These are phyloP conservation scores for Sabuloglossum arenarium DNA, from an alignment of 495 filamentous ascomycete genomes.

Conservation along the genomic window DNA sequence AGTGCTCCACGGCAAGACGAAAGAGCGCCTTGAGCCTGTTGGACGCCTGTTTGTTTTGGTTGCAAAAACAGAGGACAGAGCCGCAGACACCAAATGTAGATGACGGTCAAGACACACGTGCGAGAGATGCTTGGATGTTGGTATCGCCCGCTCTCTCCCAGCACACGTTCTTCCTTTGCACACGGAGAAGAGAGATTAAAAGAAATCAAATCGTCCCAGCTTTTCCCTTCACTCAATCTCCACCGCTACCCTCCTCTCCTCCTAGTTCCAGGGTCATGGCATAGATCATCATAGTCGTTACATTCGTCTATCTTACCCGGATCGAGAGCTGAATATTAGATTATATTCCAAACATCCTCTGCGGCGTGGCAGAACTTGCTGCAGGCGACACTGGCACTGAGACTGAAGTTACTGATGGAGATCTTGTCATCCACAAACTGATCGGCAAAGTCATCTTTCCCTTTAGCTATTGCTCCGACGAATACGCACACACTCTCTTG, in stretches of 20 bases:
- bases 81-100: constrained; percentile 27
- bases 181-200: background rate
- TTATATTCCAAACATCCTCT: constrained; percentile 87
- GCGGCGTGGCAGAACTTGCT: constrained; percentile 98
- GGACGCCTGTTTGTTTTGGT: constrained; percentile 62
- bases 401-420: constrained; percentile 91
- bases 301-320: background rate
- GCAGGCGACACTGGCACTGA: constrained; percentile 92
- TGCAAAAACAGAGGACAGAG: constrained; percentile 54
- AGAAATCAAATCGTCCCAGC: background rate
- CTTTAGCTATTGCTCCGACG: constrained; percentile 96
- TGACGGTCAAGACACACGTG: constrained; percentile 8
- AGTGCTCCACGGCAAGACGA: constrained; percentile 38
- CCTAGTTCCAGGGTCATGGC: background rate
- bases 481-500: constrained; percentile 94
- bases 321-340: constrained; percentile 26
- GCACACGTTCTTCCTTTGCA: background rate
- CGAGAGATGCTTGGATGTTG: constrained; percentile 27
- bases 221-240: background rate
- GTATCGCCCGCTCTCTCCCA: constrained; percentile 21
- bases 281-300: background rate
- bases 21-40: constrained; percentile 55
- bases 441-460: constrained; percentile 87
- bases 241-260: background rate
- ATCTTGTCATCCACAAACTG: constrained; percentile 89